Base-by-base conservation (phyloP, 352 stramenopile genomes). In the Pythium rhizo-oryzae region DNA sequence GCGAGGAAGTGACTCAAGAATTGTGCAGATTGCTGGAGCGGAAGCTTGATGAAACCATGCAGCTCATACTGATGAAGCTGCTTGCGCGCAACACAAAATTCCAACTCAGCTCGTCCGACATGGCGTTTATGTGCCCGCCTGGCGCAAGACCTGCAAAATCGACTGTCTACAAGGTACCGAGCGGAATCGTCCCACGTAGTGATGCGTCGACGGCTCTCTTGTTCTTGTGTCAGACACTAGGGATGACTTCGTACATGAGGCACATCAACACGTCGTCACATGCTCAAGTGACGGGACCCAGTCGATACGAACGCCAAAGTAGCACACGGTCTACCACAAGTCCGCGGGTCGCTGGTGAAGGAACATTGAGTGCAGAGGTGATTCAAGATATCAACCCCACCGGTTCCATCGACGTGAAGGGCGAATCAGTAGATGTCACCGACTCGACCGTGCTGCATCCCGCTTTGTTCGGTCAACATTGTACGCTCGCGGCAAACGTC, bases 31-130 rank as follows among this genome's bases (percentile, higher is more conserved):
- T 95, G 46, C 65, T 96, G 12, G 89, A 96, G 51, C 77, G 87
- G n/a, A 96, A 96, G 59, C 69, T 96, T 9, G 89, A 96, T 53
- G 89, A 96, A 70, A 82, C 85, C 12, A 93, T 87, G 19, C 88
- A 94, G 55, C 72, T 92, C 18, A 89, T 96, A 49, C 57, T 96
- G 33, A 96, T 96, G 87, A 96, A 95, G 69, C 70, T 96, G 8
- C 62, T 96, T 8, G 86, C 85, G 23, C 80, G 87, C 60, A 96
- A 96, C 49, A 81, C 77, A 3, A 94, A 96, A 68, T 93, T 96
- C 62, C 87, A 96, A 67, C 71, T 96, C 19, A 94, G 76, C 43
- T 60, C 76, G 0, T 83, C 77, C 0, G 89, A 96, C 55, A 72
- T 93, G 57, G 70, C 79, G 16, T 96, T 96, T 55, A 78, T 96